These are phyloP conservation scores for Rhynchospora breviuscula DNA, from an alignment of 176 grass and related monocot genomes.

Conservation along the genomic window DNA sequence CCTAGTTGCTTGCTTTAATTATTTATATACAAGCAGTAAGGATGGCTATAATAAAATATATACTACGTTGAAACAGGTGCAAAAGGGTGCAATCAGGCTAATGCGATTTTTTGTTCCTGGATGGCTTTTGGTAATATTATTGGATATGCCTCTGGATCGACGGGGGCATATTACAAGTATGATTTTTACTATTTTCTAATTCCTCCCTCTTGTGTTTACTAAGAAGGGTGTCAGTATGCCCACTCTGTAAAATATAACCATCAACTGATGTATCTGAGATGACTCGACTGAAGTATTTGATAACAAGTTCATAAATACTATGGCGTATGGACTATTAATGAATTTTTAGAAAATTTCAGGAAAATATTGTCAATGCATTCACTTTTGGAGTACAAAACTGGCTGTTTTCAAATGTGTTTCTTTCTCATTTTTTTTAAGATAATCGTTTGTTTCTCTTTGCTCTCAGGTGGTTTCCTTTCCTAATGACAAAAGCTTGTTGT, in stretches of 20 bases:
- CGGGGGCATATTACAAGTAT: slow-evolving; percentile 67
- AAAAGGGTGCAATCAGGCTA: slow-evolving; percentile 67
- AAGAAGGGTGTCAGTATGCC: not conserved
- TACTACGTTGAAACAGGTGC: slow-evolving; percentile 27
- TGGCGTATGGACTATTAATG: not conserved
- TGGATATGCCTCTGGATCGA: slow-evolving; percentile 87
- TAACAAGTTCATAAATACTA: not conserved
- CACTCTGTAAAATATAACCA: no score
- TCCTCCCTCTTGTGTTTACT: not conserved
- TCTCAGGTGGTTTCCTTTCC: slow-evolving; percentile 84
- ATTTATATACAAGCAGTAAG: not conserved
- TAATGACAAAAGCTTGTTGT: slow-evolving; percentile 65
- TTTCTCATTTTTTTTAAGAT: no score
- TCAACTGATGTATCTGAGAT: no score
- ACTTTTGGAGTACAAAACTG: not conserved
- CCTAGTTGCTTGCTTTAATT: not conserved
- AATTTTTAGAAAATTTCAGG: not conserved
- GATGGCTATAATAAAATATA: slow-evolving; percentile 14
- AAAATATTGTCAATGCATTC: not conserved
- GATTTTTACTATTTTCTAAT: not conserved
- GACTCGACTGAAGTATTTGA: not conserved
- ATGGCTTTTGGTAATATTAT: slow-evolving; percentile 96
- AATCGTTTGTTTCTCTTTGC: not conserved
- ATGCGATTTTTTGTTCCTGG: slow-evolving; percentile 93
- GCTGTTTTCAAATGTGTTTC: not conserved